Evolutionary conservation across 225 moss, liverwort and hornwort genomes (phyloP).

Genomic region (Neckera pumila): DNA sequence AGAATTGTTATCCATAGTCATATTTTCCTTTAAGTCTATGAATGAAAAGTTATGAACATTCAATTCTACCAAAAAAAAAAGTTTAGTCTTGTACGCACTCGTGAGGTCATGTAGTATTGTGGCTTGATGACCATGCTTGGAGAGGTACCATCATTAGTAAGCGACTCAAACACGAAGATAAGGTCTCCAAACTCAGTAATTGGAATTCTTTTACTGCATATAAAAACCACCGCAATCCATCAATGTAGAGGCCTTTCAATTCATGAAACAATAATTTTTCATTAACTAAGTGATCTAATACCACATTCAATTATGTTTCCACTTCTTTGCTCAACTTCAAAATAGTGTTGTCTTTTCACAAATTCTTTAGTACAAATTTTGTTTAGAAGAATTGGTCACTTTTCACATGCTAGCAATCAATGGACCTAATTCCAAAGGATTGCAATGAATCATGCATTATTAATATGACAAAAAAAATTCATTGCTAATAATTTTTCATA

Average conservation of each 20-base stretch:
- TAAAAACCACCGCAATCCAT: not conserved
- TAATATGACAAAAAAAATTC: not conserved
- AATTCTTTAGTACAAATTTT: not conserved
- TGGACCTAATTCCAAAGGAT: not conserved
- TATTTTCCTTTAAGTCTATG: not conserved
- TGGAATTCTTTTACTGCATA: not conserved
- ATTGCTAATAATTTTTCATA: not conserved
- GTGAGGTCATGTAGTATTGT: constrained; percentile 6
- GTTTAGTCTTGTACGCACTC: not conserved
- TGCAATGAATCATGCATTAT: not conserved
- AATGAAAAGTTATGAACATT: not conserved
- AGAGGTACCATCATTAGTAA: not conserved
- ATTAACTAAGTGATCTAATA: no score
- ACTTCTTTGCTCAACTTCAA: not conserved
- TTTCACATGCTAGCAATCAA: not conserved
- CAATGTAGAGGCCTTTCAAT: not conserved
- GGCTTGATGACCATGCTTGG: constrained; percentile 12
- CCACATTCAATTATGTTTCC: not conserved
- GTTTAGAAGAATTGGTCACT: not conserved
- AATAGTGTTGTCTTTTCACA: no score
- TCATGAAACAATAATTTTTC: not conserved
- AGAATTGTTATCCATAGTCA: not conserved
- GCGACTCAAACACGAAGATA: not conserved
- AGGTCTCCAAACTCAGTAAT: constrained; percentile 2
- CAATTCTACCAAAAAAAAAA: not conserved